phyloP scores from a whole-genome alignment of 306 rosid species.

The Abrus pulchellus region DNA sequence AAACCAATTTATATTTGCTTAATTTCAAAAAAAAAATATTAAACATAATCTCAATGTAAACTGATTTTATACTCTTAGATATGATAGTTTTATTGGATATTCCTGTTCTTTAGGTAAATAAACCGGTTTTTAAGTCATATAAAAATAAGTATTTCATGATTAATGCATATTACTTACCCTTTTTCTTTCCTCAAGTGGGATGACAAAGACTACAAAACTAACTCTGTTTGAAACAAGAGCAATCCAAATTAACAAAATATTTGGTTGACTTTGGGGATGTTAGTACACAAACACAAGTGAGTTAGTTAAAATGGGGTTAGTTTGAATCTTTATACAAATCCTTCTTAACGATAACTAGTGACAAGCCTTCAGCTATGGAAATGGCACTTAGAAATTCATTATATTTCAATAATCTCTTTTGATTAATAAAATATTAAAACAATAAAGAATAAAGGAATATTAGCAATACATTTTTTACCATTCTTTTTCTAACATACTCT shows the following conservation, averaged over 20 bases:
- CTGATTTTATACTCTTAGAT: too few relatives aligned
- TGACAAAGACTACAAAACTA: too few relatives aligned
- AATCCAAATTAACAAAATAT: background rate
- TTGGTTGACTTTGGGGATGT: background rate
- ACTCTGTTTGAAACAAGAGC: too few relatives aligned
- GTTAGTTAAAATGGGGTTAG: background rate
- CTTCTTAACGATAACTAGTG: too few relatives aligned
- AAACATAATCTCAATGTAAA: too few relatives aligned
- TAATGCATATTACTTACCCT: background rate
- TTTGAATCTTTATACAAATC: background rate
- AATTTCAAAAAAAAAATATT: too few relatives aligned
- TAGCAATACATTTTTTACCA: too few relatives aligned
- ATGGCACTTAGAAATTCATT: background rate
- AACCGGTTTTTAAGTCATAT: background rate
- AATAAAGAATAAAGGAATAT: background rate
- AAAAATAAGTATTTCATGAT: background rate
- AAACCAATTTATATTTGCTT: too few relatives aligned
- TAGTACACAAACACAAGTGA: background rate
- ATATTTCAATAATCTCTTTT: conserved; percentile 6
- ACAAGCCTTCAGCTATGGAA: background rate
- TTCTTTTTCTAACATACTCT: too few relatives aligned
- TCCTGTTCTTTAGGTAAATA: too few relatives aligned
- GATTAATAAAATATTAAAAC: background rate
- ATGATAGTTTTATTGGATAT: too few relatives aligned
- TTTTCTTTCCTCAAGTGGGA: background rate